Evolutionary conservation across 2,329 filamentous ascomycete species (phyloP).

Genomic region (Dothideomycetes sp.): DNA sequence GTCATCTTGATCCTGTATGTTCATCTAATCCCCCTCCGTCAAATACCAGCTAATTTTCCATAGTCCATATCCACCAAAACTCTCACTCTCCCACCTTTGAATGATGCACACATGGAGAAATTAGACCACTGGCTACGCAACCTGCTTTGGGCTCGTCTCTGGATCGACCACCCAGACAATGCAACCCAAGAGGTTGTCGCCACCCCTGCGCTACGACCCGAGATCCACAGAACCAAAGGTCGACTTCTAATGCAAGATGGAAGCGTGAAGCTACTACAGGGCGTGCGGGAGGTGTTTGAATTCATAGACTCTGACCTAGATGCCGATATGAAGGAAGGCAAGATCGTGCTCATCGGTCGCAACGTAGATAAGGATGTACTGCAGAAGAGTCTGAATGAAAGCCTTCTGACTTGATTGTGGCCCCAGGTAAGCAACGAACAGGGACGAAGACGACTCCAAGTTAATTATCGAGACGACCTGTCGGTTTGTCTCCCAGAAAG

Average conservation of each 20-base stretch:
- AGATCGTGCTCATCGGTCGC: constrained; percentile 24
- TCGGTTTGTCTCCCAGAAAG: too few species aligned
- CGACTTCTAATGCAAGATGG: constrained; percentile 57
- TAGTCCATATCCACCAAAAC: constrained; percentile 58
- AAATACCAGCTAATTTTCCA: too few species aligned
- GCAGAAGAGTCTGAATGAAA: constrained; percentile 17
- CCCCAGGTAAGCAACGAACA: too few species aligned
- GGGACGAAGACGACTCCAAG: too few species aligned
- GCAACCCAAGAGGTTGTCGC: not conserved
- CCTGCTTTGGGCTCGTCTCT: constrained; percentile 70
- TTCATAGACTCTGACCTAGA: constrained; percentile 49
- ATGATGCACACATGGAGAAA: constrained; percentile 43
- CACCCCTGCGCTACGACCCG: constrained; percentile 39
- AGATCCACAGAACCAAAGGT: constrained; percentile 83
- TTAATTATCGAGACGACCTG: too few species aligned
- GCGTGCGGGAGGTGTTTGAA: constrained; percentile 88
- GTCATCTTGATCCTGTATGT: constrained; percentile 85
- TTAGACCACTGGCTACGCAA: constrained; percentile 76
- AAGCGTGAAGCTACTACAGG: constrained; percentile 68
- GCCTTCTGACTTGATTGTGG: constrained; percentile 1
- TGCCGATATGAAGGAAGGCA: constrained; percentile 12
- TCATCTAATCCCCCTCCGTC: too few species aligned
- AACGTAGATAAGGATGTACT: constrained; percentile 17
- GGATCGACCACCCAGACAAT: constrained; percentile 25
- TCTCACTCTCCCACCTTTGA: constrained; percentile 53